Conservation (phyloP, 768 basidiomycete species). For the Nidularia sp. region DNA sequence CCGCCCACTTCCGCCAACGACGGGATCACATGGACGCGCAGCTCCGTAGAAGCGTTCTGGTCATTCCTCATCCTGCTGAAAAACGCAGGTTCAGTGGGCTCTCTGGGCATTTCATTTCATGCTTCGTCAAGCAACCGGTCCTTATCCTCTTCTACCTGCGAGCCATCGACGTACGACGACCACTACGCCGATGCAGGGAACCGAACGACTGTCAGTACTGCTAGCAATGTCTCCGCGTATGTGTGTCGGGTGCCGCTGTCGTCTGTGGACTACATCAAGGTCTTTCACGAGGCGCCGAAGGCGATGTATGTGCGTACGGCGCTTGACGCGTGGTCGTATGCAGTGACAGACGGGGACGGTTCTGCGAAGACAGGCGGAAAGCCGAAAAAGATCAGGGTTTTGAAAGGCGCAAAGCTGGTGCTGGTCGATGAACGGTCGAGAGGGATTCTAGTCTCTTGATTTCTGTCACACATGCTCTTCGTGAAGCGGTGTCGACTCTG, state of each 20-base stretch:
- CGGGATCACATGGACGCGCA: slow-evolving; percentile 43
- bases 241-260: slow-evolving; percentile 13
- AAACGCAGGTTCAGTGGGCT: slow-evolving; percentile 30
- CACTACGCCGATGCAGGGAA: neutral
- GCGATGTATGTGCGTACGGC: slow-evolving; percentile 45
- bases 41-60: slow-evolving; percentile 44
- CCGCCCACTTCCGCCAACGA: slow-evolving; percentile 13
- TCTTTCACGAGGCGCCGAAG: slow-evolving; percentile 51
- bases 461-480: no score
- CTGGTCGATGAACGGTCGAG: slow-evolving; percentile 43
- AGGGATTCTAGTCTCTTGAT: slow-evolving; percentile 37
- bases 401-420: slow-evolving; percentile 44
- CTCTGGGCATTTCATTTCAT: slow-evolving; percentile 48
- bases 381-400: slow-evolving; percentile 33
- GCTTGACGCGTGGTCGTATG: slow-evolving; percentile 47
- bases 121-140: slow-evolving; percentile 10
- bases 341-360: neutral
- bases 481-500: no score
- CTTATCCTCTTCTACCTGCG: neutral
- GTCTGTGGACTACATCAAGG: slow-evolving; percentile 47
- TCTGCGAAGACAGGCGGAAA: slow-evolving; percentile 1
- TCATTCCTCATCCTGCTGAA: slow-evolving; percentile 38
- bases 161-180: neutral
- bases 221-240: neutral
- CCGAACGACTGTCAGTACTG: neutral